phyloP scores from a whole-genome alignment of 1,139 yeast genomes.

The Taphrina pruni region DNA sequence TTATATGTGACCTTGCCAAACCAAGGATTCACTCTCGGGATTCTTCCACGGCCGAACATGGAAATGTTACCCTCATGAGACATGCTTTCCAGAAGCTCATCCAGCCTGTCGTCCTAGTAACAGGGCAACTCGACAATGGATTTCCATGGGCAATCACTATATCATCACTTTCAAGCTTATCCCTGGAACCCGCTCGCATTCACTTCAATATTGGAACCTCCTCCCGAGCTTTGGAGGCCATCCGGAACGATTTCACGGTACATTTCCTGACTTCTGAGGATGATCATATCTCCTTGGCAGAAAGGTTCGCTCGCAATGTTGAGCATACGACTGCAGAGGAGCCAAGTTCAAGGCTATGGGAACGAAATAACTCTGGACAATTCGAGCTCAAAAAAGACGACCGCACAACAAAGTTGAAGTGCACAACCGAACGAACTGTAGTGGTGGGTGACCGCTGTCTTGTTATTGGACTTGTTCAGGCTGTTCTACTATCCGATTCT shows the following conservation, averaged over 20 bases:
- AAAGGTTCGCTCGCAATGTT: conserved; percentile 1
- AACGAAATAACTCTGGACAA: background rate
- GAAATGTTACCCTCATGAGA: background rate
- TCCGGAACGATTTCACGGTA: background rate
- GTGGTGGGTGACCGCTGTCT: conserved; percentile 10
- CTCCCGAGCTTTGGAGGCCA: conserved; percentile 14
- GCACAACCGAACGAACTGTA: conserved; percentile 13
- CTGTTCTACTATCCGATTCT: background rate
- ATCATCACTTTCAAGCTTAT: conserved; percentile 25
- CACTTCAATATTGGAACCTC: conserved; percentile 4
- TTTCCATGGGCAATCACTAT: conserved; percentile 15
- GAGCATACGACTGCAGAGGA: background rate
- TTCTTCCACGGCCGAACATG: background rate
- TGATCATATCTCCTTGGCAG: conserved; percentile 4
- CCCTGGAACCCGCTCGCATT: conserved; percentile 21
- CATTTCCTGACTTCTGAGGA: conserved; percentile 2
- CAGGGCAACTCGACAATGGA: background rate
- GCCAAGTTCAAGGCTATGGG: conserved; percentile 3
- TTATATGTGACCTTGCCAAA: background rate
- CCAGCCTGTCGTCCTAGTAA: conserved; percentile 17
- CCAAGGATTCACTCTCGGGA: background rate
- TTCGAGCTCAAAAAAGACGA: background rate
- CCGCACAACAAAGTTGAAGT: background rate
- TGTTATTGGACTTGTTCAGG: conserved; percentile 14
- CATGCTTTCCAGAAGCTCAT: conserved; percentile 13